phyloP scores from a whole-genome alignment of 108 stramenopile species.

The Mayamaea pseudoterrestris region DNA sequence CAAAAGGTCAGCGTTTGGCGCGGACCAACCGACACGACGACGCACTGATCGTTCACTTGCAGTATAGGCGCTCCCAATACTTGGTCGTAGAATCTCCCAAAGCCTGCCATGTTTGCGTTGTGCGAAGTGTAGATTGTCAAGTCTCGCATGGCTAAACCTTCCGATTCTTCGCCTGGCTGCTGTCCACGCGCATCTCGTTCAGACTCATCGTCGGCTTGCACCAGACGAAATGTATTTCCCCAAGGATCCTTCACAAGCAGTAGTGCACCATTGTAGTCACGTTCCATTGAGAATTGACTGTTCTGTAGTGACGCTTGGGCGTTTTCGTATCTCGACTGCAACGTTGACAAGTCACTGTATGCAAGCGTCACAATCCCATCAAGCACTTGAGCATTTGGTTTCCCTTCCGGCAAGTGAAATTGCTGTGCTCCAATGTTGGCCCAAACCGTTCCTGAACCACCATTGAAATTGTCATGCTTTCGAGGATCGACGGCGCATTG shows the following conservation, averaged over 20 bases:
- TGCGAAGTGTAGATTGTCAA: slow-evolving; percentile 29
- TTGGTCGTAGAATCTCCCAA: slow-evolving; percentile 43
- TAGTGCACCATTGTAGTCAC: slow-evolving; percentile 6
- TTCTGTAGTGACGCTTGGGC: slow-evolving; percentile 15
- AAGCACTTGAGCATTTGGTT: slow-evolving; percentile 35
- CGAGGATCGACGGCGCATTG: slow-evolving; percentile 22
- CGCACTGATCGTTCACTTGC: slow-evolving; percentile 3
- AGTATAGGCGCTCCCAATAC: slow-evolving; percentile 29
- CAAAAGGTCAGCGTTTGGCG: slow-evolving; percentile 54
- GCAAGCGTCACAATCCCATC: slow-evolving; percentile 42
- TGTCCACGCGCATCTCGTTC: slow-evolving; percentile 25
- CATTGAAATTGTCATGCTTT: slow-evolving; percentile 7
- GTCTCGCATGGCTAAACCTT: slow-evolving; percentile 35
- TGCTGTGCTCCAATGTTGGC: slow-evolving; percentile 24
- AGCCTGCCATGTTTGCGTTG: slow-evolving; percentile 37
- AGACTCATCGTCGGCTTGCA: slow-evolving; percentile 17
- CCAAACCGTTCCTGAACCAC: slow-evolving; percentile 10
- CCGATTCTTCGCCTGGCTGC: slow-evolving; percentile 20
- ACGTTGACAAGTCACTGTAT: slow-evolving; percentile 20
- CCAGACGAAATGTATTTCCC: slow-evolving; percentile 36
- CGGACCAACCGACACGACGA: slow-evolving; percentile 38
- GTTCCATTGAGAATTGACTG: slow-evolving; percentile 29
- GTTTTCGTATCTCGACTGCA: slow-evolving; percentile 22
- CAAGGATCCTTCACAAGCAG: slow-evolving; percentile 48
- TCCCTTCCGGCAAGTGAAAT: slow-evolving; percentile 28